Base-by-base conservation (phyloP, 441 rosid genomes). In the Dalechampia spathulata region DNA sequence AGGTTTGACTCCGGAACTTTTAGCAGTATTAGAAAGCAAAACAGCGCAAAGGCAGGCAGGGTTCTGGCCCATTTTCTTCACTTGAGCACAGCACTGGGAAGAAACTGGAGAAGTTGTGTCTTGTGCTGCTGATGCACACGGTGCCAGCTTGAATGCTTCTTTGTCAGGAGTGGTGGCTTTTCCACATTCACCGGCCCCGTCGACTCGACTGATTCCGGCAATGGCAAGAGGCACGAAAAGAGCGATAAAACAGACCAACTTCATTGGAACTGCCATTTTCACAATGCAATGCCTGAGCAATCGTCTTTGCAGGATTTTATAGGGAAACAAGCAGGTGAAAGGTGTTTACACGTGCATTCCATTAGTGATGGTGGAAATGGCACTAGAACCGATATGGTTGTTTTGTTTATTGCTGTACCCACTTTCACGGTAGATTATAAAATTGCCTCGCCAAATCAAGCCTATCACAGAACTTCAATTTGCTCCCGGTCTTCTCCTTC, bases 11-110 rank as follows among this genome's bases (percentile, higher is more conserved):
- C 96, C 98, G 2, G 90, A 77, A 34, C 74, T 82, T 43, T 71
- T 84, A 19, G 95, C 96, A 1, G 88, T 88, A 47, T 86, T 78
- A 7, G 96, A 86, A 30, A 84, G 90, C 95, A 86, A 86, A 48
- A 80, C 90, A 39, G 95, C 90, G 14, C 96, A 88, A 0, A 92
- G 85, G 58, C 98, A 92, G 64, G 72, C 63, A 0, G 95, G 96
- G 53, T 75, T 86, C 70, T 76, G 79, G n/a, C 91, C 94, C 6
- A 88, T 75, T 60, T 66, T 77, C 80, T 68, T 81, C 52, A 92
- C 77, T 62, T 81, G 85, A 52, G 14, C 57, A 64, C 96, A 92
- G 77, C 96, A 92, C 60, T 66, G 75, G 56, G 64, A 17, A 0
- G 95, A 84, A 21, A 83, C 90, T 6, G 73, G 63, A 19, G 83